Percentiles rank a stretch among this genome's conserved stretches.
phyloP scores from a whole-genome alignment of 768 basidiomycete species.

The Naganishia vaughanmartiniae region DNA sequence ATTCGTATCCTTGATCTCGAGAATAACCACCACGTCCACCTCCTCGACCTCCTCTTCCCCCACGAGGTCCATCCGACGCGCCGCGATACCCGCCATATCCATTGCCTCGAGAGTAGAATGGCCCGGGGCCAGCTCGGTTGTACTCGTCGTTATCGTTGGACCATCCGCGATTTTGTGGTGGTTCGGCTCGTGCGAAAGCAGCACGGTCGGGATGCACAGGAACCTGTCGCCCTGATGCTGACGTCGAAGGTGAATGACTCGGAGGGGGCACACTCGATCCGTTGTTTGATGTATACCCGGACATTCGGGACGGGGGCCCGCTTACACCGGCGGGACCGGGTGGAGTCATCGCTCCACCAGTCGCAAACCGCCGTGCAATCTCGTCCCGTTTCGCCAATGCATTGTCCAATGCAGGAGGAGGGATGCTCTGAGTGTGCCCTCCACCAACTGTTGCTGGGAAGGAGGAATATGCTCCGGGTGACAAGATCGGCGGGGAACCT shows the following conservation, averaged over 20 bases:
- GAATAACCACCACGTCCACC: constrained; percentile 22
- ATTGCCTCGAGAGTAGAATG: neutral
- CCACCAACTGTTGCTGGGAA: neutral
- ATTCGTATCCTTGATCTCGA: neutral
- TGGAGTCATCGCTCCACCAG: neutral
- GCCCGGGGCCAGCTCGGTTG: neutral
- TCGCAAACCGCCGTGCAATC: constrained; percentile 11
- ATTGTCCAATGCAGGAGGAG: neutral
- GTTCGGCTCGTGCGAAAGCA: neutral
- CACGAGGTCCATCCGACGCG: neutral
- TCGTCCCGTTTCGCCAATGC: constrained; percentile 26
- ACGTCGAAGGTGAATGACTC: neutral
- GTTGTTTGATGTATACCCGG: neutral
- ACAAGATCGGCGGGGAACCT: neutral
- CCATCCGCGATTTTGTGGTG: neutral
- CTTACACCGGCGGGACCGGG: neutral
- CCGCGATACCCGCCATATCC: neutral
- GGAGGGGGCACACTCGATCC: neutral
- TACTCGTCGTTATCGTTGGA: constrained; percentile 7
- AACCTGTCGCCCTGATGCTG: constrained; percentile 11
- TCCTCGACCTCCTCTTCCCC: neutral
- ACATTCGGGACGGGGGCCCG: neutral
- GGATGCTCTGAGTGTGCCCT: neutral
- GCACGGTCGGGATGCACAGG: constrained; percentile 15
- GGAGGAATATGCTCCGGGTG: neutral